A percentile compares a stretch with the other conserved stretches of the same genome.
These are phyloP conservation scores for Gonapodya sp. DNA, from an alignment of 192 early-diverging fungal species.

Conservation along the genomic window DNA sequence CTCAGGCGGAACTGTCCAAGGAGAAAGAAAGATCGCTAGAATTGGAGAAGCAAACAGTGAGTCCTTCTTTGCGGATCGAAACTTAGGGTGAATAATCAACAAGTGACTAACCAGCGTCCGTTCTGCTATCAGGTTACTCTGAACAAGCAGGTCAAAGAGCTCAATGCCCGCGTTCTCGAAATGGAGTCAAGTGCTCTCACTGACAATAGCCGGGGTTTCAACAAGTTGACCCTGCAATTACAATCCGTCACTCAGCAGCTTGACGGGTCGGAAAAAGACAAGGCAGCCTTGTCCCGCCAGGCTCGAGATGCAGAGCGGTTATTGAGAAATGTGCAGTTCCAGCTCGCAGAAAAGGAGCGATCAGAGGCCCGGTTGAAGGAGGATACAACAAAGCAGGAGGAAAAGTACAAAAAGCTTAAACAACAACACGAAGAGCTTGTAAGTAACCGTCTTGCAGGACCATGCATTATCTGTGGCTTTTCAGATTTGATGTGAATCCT, in stretches of 20 bases:
- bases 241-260: constrained; percentile 50
- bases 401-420: constrained; percentile 54
- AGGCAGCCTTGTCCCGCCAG: constrained; percentile 45
- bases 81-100: constrained; percentile 75
- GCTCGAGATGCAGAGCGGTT: constrained; percentile 60
- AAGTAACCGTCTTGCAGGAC: constrained; percentile 1
- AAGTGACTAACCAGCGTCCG: constrained; percentile 59
- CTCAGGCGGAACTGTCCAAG: constrained; percentile 64
- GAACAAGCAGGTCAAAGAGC: constrained; percentile 79
- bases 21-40: constrained; percentile 45
- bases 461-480: not conserved
- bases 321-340: constrained; percentile 79
- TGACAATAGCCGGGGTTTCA: constrained; percentile 40
- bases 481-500: too few relatives aligned
- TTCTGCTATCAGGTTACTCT: constrained; percentile 25
- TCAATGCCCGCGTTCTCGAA: constrained; percentile 63
- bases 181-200: constrained; percentile 55
- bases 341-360: constrained; percentile 72
- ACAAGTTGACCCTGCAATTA: constrained; percentile 46
- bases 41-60: constrained; percentile 41
- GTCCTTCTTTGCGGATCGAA: constrained; percentile 3
- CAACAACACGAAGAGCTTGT: constrained; percentile 56
- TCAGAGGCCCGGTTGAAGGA: constrained; percentile 51
- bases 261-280: constrained; percentile 53
- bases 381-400: constrained; percentile 58